These are phyloP conservation scores for Fusarium torulosum DNA, from an alignment of 2,329 filamentous ascomycete species.

Conservation along the genomic window DNA sequence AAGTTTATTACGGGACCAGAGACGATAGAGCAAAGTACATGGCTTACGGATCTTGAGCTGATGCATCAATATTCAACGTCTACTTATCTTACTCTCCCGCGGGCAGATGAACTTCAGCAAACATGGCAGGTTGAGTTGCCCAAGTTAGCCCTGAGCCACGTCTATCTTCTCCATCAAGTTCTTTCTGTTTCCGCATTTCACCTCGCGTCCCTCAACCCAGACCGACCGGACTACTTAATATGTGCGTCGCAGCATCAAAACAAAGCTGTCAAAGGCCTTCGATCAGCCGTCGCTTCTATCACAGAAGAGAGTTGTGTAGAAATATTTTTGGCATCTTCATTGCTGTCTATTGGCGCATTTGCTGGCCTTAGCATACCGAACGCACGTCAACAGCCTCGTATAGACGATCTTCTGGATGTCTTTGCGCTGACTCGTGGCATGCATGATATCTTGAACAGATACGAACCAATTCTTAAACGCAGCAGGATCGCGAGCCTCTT, in stretches of 20 bases:
- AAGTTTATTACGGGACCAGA: slow-evolving; percentile 40
- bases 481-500: slow-evolving; percentile 23
- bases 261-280: slow-evolving; percentile 50
- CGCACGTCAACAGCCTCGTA: slow-evolving; percentile 33
- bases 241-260: slow-evolving; percentile 53
- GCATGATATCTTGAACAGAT: slow-evolving; percentile 48
- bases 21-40: slow-evolving; percentile 37
- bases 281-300: slow-evolving; percentile 44
- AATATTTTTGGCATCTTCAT: slow-evolving; percentile 50
- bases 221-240: slow-evolving; percentile 39
- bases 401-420: slow-evolving; percentile 52
- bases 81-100: slow-evolving; percentile 50
- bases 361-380: slow-evolving; percentile 44
- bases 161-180: slow-evolving; percentile 51
- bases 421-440: slow-evolving; percentile 51
- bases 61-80: slow-evolving; percentile 53
- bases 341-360: slow-evolving; percentile 52
- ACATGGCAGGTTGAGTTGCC: slow-evolving; percentile 51
- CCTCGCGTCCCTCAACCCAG: slow-evolving; percentile 46
- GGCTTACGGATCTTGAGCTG: slow-evolving; percentile 54
- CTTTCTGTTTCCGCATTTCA: slow-evolving; percentile 51
- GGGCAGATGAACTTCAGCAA: slow-evolving; percentile 45
- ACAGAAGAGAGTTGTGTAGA: slow-evolving; percentile 50
- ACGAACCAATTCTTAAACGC: slow-evolving; percentile 19
- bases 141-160: slow-evolving; percentile 46